Percentiles rank a stretch among this genome's conserved stretches.
phyloP scores from a whole-genome alignment of 345 rosid genomes.

The Boechera divaricarpa region DNA sequence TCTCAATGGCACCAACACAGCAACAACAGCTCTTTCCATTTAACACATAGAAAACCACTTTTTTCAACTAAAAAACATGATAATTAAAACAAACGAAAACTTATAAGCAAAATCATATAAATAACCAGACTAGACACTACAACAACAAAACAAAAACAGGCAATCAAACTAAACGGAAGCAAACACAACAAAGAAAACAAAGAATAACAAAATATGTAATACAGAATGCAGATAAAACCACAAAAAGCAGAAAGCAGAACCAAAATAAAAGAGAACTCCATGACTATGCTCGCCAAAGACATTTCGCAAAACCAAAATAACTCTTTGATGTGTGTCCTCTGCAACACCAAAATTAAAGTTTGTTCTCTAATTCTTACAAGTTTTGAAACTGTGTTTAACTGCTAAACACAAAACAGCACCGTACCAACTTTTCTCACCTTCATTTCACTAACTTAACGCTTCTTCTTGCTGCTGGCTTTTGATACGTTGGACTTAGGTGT shows the following conservation, averaged over 20 bases:
- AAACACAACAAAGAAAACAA: not conserved
- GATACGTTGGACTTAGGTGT: slow-evolving; percentile 68
- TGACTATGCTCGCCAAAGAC: slow-evolving; percentile 22
- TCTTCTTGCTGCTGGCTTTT: slow-evolving; percentile 89
- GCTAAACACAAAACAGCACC: slow-evolving; percentile 34
- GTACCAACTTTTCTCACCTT: slow-evolving; percentile 24
- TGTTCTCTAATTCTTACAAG: slow-evolving; percentile 39
- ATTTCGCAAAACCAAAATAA: slow-evolving; percentile 34
- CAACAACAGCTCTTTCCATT: slow-evolving; percentile 14
- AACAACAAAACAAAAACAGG: not conserved
- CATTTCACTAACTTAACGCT: slow-evolving; percentile 52
- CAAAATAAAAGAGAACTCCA: slow-evolving; percentile 19
- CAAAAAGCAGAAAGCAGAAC: slow-evolving; percentile 9
- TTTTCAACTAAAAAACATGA: not conserved
- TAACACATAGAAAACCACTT: not conserved
- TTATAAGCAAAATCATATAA: not conserved
- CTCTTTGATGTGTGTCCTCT: slow-evolving; percentile 31
- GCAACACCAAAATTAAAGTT: slow-evolving; percentile 36
- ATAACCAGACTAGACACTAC: not conserved
- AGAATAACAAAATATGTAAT: not conserved
- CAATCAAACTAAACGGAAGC: slow-evolving; percentile 7
- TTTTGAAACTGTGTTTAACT: slow-evolving; percentile 36
- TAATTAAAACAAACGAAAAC: not conserved
- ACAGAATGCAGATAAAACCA: not conserved
- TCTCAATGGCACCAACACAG: not conserved